These are phyloP conservation scores for Pluteus cervinus DNA, from an alignment of 768 basidiomycete species.

Conservation along the genomic window DNA sequence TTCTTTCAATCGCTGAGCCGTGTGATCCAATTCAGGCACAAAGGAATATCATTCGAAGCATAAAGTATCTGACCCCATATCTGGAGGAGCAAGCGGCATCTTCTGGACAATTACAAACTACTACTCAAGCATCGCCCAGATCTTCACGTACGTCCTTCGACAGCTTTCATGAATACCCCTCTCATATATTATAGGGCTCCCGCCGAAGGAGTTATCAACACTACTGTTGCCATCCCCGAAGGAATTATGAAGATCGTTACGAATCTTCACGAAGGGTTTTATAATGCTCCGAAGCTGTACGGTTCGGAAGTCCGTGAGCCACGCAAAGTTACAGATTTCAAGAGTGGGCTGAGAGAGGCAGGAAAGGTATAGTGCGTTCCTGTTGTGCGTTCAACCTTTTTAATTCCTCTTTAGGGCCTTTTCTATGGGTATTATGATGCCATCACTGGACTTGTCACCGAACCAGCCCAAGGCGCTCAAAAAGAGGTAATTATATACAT, in stretches of 20 bases:
- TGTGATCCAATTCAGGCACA: neutral
- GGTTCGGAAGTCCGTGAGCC: constrained; percentile 35
- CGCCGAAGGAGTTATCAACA: constrained; percentile 1
- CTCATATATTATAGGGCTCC: neutral
- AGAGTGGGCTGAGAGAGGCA: constrained; percentile 38
- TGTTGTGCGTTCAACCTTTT: neutral
- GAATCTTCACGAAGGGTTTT: constrained; percentile 36
- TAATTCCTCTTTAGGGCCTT: constrained; percentile 13
- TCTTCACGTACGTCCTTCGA: constrained; percentile 33
- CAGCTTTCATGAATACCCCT: neutral
- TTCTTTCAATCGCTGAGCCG: no score
- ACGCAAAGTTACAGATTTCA: constrained; percentile 36
- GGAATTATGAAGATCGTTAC: constrained; percentile 35
- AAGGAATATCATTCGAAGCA: constrained; percentile 11
- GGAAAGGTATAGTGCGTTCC: constrained; percentile 30
- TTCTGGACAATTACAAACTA: constrained; percentile 43
- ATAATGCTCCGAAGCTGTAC: constrained; percentile 30
- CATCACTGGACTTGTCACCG: constrained; percentile 26
- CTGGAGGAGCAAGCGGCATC: constrained; percentile 39
- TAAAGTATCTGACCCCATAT: constrained; percentile 35
- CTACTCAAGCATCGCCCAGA: constrained; percentile 37
- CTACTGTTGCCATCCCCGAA: constrained; percentile 7
- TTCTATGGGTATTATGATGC: constrained; percentile 31
- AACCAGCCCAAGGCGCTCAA: constrained; percentile 26
- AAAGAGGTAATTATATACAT: no score